Evolutionary conservation across 139 green algal genomes (phyloP).

Genomic region (Choricystis sp.): DNA sequence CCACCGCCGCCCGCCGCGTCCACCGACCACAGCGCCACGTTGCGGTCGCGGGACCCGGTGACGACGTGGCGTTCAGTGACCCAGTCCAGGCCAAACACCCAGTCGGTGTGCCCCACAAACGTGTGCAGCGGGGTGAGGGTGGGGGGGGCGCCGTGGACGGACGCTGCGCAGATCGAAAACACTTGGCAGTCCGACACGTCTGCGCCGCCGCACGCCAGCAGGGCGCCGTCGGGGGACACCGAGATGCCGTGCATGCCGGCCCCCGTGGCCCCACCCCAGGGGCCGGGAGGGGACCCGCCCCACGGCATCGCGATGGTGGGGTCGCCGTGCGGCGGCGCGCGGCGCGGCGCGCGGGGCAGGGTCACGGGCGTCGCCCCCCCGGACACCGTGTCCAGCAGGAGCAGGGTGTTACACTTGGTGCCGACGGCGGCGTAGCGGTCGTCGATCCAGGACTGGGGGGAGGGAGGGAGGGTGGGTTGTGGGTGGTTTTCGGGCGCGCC

Average conservation of each 20-base stretch:
- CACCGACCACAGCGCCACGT: slow-evolving; percentile 13
- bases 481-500: no score
- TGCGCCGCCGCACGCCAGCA: slow-evolving; percentile 28
- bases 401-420: slow-evolving; percentile 49
- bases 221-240: slow-evolving; percentile 15
- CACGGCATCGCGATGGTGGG: background rate
- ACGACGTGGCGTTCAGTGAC: slow-evolving; percentile 35
- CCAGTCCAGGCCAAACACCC: slow-evolving; percentile 54
- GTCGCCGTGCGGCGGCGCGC: slow-evolving; percentile 1
- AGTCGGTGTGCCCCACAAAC: slow-evolving; percentile 42
- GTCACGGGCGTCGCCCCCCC: slow-evolving; percentile 1
- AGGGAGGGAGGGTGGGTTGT: no score
- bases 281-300: slow-evolving; percentile 6
- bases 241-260: slow-evolving; percentile 34
- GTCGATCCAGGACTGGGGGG: slow-evolving; percentile 32
- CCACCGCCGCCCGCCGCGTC: background rate
- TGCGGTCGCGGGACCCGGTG: slow-evolving; percentile 21
- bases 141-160: background rate
- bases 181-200: slow-evolving; percentile 24
- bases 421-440: slow-evolving; percentile 28
- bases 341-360: slow-evolving; percentile 6
- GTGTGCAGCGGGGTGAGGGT: background rate
- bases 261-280: background rate
- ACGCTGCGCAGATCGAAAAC: slow-evolving; percentile 7
- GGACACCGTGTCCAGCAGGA: slow-evolving; percentile 15